Evolutionary conservation across 257 asterid genomes (phyloP).

Genomic region (Solanum lycopersicoides): DNA sequence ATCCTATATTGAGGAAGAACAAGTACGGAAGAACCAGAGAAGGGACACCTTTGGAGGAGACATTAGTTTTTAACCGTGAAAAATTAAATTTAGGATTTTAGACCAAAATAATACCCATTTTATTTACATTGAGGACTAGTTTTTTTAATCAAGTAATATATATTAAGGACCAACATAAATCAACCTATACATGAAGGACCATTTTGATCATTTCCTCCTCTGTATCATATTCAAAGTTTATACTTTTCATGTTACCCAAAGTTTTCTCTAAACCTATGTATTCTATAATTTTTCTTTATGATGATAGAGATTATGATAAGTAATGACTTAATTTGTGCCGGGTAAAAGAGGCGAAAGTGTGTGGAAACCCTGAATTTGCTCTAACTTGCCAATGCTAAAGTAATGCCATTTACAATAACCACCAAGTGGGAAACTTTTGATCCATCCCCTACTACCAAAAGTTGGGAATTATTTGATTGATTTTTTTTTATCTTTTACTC

Average conservation of each 20-base stretch:
- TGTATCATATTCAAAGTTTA: neutral
- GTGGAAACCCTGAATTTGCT: constrained; percentile 56
- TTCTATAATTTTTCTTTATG: neutral
- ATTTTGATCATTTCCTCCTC: too few relatives aligned
- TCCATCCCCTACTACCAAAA: constrained; percentile 12
- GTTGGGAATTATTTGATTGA: constrained; percentile 56
- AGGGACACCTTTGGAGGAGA: too few relatives aligned
- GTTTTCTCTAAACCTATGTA: neutral
- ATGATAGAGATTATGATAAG: neutral
- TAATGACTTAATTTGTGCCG: constrained; percentile 9
- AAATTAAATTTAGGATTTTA: too few relatives aligned
- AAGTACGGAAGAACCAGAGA: too few relatives aligned
- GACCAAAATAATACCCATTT: too few relatives aligned
- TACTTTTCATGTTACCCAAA: neutral
- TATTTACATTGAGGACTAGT: too few relatives aligned
- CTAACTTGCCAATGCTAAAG: constrained; percentile 33
- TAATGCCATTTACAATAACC: constrained; percentile 20
- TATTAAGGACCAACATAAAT: too few relatives aligned
- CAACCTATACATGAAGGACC: too few relatives aligned
- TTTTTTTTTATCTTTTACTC: neutral
- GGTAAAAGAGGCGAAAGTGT: constrained; percentile 47
- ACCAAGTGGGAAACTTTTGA: constrained; percentile 42
- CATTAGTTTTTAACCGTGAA: too few relatives aligned
- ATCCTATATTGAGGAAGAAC: too few relatives aligned
- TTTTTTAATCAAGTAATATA: too few relatives aligned